Percentiles rank a stretch among this genome's conserved stretches.
Evolutionary conservation across 2,329 filamentous ascomycete genomes (phyloP).

Genomic region (Nigrospora sphaerica): DNA sequence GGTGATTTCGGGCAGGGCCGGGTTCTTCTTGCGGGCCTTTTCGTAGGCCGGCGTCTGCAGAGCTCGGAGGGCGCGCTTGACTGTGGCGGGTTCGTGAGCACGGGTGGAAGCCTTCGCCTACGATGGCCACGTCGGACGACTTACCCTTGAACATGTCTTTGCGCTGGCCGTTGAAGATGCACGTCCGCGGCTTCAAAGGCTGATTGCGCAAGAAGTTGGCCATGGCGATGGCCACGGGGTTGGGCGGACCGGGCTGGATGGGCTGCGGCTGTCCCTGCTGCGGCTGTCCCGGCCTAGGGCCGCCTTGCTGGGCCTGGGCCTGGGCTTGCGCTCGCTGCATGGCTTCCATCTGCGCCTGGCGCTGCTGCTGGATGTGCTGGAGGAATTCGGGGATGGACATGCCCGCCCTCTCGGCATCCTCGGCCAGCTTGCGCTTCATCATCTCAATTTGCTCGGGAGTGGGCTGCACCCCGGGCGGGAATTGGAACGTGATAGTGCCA

Average conservation of each 20-base stretch:
- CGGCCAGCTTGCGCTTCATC: slow-evolving; percentile 76
- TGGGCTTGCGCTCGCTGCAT: slow-evolving; percentile 29
- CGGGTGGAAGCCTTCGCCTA: too few species aligned
- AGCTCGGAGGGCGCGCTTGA: slow-evolving; percentile 91
- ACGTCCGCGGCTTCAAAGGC: slow-evolving; percentile 81
- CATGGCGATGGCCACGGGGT: slow-evolving; percentile 80
- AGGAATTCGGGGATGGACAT: slow-evolving; percentile 83
- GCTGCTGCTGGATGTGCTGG: slow-evolving; percentile 56
- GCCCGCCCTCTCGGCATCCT: slow-evolving; percentile 77
- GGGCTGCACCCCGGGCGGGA: slow-evolving; percentile 38
- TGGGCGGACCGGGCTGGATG: slow-evolving; percentile 72
- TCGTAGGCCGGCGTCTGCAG: slow-evolving; percentile 83
- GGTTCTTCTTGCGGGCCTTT: slow-evolving; percentile 85
- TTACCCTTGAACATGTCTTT: slow-evolving; percentile 97
- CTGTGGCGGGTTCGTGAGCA: slow-evolving; percentile 36
- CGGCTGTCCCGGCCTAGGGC: slow-evolving; percentile 21
- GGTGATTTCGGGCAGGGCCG: slow-evolving; percentile 78
- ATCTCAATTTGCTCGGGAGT: slow-evolving; percentile 77
- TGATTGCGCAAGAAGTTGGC: slow-evolving; percentile 82
- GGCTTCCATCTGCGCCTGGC: slow-evolving; percentile 37
- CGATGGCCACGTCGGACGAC: not conserved
- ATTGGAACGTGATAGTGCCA: slow-evolving; percentile 21
- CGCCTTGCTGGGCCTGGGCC: slow-evolving; percentile 22
- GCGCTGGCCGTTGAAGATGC: slow-evolving; percentile 89
- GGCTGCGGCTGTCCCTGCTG: slow-evolving; percentile 52